Conservation (phyloP, 176 grass and related monocot genomes). For the Oryza glaberrima region DNA sequence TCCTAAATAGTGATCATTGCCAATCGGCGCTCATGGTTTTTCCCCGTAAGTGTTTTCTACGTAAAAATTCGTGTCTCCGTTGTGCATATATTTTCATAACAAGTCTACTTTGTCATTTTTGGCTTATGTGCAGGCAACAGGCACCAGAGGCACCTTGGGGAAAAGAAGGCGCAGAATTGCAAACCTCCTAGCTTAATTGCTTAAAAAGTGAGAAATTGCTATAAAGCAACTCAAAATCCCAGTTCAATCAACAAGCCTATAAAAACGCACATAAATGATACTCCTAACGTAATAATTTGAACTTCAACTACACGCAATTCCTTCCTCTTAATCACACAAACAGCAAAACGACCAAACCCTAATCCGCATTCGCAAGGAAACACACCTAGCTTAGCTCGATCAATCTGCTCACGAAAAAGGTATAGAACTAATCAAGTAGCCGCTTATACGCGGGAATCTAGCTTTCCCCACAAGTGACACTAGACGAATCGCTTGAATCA, state of each 20-base stretch:
- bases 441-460: neutral
- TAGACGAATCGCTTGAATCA: neutral
- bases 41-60: too few species aligned
- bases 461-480: neutral
- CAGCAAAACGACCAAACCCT: slow-evolving; percentile 5
- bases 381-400: slow-evolving; percentile 20
- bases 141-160: neutral
- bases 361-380: neutral
- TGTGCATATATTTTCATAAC: too few species aligned
- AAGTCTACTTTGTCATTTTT: neutral
- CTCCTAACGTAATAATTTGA: neutral
- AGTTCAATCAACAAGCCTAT: neutral
- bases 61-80: too few species aligned
- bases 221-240: neutral
- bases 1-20: too few species aligned
- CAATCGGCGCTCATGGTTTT: too few species aligned
- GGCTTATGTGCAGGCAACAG: neutral
- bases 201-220: neutral
- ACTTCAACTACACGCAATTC: neutral
- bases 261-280: neutral
- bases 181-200: neutral
- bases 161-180: neutral
- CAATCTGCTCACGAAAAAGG: neutral
- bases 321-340: neutral
- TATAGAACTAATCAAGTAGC: neutral